Conservation (phyloP, 176 grass and related monocot genomes). For the Thalia dealbata region DNA sequence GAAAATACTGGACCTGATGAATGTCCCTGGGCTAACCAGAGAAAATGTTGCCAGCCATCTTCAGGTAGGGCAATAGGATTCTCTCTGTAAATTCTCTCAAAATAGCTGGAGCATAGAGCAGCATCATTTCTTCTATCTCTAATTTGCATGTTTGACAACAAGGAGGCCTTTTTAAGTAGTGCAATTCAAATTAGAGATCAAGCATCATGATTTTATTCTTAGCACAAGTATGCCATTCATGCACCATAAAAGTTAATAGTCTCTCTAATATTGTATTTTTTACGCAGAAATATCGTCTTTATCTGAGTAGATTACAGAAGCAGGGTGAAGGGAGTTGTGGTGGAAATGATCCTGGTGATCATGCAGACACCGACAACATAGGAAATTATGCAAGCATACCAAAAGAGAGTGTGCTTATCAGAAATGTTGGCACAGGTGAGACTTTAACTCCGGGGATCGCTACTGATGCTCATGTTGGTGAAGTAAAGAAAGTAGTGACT, state of each 20-base stretch:
- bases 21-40: slow-evolving; percentile 82
- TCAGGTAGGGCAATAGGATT: slow-evolving; percentile 49
- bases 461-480: slow-evolving; percentile 34
- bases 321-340: slow-evolving; percentile 60
- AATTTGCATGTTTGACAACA: no score
- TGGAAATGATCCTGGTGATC: slow-evolving; percentile 38
- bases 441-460: slow-evolving; percentile 35
- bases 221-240: no score
- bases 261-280: slow-evolving; percentile 15
- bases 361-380: slow-evolving; percentile 35
- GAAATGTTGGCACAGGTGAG: slow-evolving; percentile 24
- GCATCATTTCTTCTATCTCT: no score
- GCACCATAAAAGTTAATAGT: not conserved
- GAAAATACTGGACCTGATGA: slow-evolving; percentile 98
- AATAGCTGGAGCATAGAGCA: not conserved
- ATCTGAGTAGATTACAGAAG: slow-evolving; percentile 91
- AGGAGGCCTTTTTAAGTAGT: no score
- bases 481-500: slow-evolving; percentile 18
- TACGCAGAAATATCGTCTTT: slow-evolving; percentile 98
- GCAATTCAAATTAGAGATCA: no score
- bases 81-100: not conserved
- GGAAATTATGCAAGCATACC: slow-evolving; percentile 49
- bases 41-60: slow-evolving; percentile 99
- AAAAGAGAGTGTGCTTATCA: slow-evolving; percentile 26
- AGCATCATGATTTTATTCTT: no score